phyloP scores from a whole-genome alignment of 1,139 yeast species.

The Yamadazyma membranifaciens region DNA sequence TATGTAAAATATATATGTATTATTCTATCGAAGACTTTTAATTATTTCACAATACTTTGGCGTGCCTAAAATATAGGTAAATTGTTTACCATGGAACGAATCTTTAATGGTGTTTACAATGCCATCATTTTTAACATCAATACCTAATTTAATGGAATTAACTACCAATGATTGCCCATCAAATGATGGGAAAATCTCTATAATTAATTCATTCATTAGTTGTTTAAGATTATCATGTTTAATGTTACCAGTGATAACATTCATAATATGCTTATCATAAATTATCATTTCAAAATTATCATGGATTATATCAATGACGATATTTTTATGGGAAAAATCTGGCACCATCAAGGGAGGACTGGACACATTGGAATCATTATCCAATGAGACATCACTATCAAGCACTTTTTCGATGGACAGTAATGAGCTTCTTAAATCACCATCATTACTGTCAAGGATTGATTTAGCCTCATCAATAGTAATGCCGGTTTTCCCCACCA shows the following conservation, averaged over 20 bases:
- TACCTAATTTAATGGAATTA: constrained; percentile 4
- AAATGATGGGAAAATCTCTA: neutral
- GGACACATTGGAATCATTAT: neutral
- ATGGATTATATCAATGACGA: constrained; percentile 3
- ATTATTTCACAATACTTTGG: constrained; percentile 6
- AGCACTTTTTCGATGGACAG: neutral
- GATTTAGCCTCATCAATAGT: constrained; percentile 4
- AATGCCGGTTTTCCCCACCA: constrained; percentile 8
- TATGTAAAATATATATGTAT: constrained; percentile 1
- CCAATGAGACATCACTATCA: constrained; percentile 1
- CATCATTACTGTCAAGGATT: constrained; percentile 2
- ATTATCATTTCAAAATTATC: constrained; percentile 1
- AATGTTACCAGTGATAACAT: neutral
- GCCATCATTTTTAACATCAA: neutral
- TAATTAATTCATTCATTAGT: neutral
- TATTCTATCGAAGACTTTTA: constrained; percentile 1
- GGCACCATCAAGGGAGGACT: constrained; percentile 1
- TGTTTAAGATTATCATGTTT: neutral
- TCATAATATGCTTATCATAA: neutral
- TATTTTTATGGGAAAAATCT: neutral
- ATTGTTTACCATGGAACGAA: neutral
- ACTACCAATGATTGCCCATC: neutral
- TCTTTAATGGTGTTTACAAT: neutral
- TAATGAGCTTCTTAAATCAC: constrained; percentile 3
- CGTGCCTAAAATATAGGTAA: constrained; percentile 2